phyloP scores from a whole-genome alignment of 2,329 filamentous ascomycete genomes.

The Lachnellula suecica region DNA sequence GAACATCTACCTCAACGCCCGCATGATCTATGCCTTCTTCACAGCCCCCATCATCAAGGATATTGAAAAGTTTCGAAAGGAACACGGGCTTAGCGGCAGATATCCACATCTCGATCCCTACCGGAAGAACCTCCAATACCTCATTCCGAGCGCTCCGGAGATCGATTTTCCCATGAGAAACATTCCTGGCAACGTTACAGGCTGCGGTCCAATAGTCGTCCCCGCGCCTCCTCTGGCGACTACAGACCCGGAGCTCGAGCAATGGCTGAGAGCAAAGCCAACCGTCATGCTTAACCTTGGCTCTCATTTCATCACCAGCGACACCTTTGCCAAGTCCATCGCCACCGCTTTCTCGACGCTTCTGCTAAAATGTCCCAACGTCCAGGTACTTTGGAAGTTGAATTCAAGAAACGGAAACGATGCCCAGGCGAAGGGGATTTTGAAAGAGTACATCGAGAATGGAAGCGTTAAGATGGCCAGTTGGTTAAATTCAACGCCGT shows the following conservation, averaged over 20 bases:
- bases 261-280: conserved; percentile 42
- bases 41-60: too few relatives aligned
- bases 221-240: conserved; percentile 33
- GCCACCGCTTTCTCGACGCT: conserved; percentile 37
- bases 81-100: too few relatives aligned
- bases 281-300: conserved; percentile 51
- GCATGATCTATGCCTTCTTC: too few relatives aligned
- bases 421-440: not conserved
- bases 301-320: conserved; percentile 28
- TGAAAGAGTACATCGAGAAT: conserved; percentile 4
- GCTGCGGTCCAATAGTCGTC: conserved; percentile 48
- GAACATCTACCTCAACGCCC: too few relatives aligned
- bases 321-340: conserved; percentile 38
- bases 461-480: conserved; percentile 37
- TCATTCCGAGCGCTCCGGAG: too few relatives aligned
- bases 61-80: too few relatives aligned
- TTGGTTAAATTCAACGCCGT: conserved; percentile 42
- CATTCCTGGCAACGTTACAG: too few relatives aligned
- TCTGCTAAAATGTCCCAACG: conserved; percentile 30
- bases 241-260: conserved; percentile 40
- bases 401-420: not conserved
- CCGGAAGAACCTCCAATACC: too few relatives aligned
- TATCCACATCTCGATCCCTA: too few relatives aligned
- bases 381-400: conserved; percentile 38
- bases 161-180: too few relatives aligned